Conservation (phyloP, 176 grass and related monocot species). For the Phoenix dactylifera region DNA sequence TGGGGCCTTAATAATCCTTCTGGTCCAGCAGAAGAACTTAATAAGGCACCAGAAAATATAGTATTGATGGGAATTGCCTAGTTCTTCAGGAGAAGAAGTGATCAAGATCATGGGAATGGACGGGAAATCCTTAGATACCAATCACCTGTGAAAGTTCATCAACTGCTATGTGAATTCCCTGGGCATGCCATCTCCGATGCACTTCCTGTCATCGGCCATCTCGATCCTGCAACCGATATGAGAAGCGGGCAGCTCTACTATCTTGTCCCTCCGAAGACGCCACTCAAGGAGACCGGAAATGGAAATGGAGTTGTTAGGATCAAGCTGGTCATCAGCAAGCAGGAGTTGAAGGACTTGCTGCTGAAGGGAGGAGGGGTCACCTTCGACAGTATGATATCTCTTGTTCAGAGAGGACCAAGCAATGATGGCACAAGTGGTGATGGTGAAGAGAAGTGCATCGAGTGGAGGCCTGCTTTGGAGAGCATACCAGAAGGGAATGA, state of each 20-base stretch:
- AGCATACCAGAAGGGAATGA: conserved; percentile 39
- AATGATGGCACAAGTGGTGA: not conserved
- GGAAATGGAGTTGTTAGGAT: conserved; percentile 24
- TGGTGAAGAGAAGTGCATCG: not conserved
- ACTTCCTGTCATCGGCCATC: not conserved
- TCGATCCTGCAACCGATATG: conserved; percentile 4
- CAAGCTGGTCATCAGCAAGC: conserved; percentile 31
- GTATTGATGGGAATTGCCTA: conserved; percentile 35
- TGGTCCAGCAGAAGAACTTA: not conserved
- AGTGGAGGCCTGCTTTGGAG: conserved; percentile 26
- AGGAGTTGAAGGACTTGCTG: conserved; percentile 30
- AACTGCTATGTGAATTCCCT: conserved; percentile 16
- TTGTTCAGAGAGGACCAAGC: conserved; percentile 13
- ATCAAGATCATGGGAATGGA: conserved; percentile 21
- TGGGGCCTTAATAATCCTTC: no score
- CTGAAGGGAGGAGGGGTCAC: conserved; percentile 18
- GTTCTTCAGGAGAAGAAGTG: conserved; percentile 25
- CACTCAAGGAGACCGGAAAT: not conserved
- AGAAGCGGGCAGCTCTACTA: conserved; percentile 14
- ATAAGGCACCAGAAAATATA: not conserved
- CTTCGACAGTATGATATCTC: conserved; percentile 18
- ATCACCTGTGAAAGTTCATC: conserved; percentile 15
- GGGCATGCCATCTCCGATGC: conserved; percentile 1
- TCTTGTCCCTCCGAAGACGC: conserved; percentile 4
- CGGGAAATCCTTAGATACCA: conserved; percentile 9